These are phyloP conservation scores for Trypanosoma congolense DNA, from an alignment of 208 protist genomes.

Conservation along the genomic window DNA sequence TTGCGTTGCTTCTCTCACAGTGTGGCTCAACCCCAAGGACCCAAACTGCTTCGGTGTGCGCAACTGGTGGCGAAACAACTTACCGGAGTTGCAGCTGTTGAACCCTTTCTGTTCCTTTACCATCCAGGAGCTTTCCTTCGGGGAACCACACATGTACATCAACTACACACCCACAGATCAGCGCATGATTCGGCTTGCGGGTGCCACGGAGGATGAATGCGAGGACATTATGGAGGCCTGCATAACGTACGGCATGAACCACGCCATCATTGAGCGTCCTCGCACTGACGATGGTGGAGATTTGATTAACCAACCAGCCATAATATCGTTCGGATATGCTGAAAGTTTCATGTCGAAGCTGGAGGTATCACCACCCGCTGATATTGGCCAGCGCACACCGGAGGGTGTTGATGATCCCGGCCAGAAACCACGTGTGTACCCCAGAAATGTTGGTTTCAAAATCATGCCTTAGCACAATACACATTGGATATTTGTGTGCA, in stretches of 20 bases:
- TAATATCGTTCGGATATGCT: constrained; percentile 86
- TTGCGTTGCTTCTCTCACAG: constrained; percentile 72
- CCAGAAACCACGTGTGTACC: constrained; percentile 80
- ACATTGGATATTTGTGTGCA: neutral
- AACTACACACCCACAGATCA: constrained; percentile 86
- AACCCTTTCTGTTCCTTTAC: constrained; percentile 88
- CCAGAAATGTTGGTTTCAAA: constrained; percentile 82
- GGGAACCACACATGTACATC: constrained; percentile 89
- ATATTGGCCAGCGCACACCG: constrained; percentile 77
- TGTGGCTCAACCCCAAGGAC: constrained; percentile 91
- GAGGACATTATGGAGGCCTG: constrained; percentile 89
- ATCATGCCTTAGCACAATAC: constrained; percentile 87
- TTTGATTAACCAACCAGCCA: constrained; percentile 78
- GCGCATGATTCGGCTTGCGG: constrained; percentile 83
- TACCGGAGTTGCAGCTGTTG: constrained; percentile 86
- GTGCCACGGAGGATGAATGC: constrained; percentile 86
- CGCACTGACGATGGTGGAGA: constrained; percentile 85
- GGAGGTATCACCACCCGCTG: constrained; percentile 71
- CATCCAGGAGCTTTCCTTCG: constrained; percentile 87
- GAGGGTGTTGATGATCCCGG: constrained; percentile 88
- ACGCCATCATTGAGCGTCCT: constrained; percentile 80
- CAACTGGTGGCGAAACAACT: constrained; percentile 89
- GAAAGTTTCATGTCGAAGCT: constrained; percentile 86
- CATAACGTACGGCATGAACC: constrained; percentile 86
- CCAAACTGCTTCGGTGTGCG: constrained; percentile 89